Percentiles rank a stretch among this genome's conserved stretches.
Evolutionary conservation across 495 filamentous ascomycete genomes (phyloP).

Genomic region (Trichoderma virens): DNA sequence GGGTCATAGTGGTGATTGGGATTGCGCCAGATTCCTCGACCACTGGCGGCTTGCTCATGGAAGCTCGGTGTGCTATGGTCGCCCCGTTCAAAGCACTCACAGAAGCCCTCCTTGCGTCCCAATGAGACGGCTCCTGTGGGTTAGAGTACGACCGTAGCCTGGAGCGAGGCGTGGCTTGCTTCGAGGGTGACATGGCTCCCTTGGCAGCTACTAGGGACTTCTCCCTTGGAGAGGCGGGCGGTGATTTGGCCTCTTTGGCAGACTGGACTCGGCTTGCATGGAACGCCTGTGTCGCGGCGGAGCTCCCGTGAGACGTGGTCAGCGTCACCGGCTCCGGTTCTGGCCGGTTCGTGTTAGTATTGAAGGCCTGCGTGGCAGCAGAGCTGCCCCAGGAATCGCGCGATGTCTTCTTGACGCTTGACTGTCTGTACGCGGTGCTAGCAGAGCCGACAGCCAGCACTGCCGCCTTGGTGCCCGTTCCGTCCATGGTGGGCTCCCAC

Average conservation of each 20-base stretch:
- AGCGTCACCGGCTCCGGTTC: slow-evolving; percentile 11
- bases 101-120: slow-evolving; percentile 21
- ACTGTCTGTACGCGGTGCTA: slow-evolving; percentile 13
- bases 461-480: slow-evolving; percentile 65
- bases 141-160: slow-evolving; percentile 60
- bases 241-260: slow-evolving; percentile 13
- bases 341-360: slow-evolving; percentile 12
- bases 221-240: slow-evolving; percentile 25
- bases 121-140: slow-evolving; percentile 27
- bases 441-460: slow-evolving; percentile 58
- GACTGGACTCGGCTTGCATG: slow-evolving; percentile 11
- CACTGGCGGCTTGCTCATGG: slow-evolving; percentile 18
- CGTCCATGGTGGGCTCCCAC: slow-evolving; percentile 45
- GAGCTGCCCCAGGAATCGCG: slow-evolving; percentile 43
- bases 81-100: slow-evolving; percentile 56
- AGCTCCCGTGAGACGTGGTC: neutral
- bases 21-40: slow-evolving; percentile 32
- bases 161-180: slow-evolving; percentile 23
- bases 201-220: slow-evolving; percentile 65
- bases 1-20: slow-evolving; percentile 40
- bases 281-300: slow-evolving; percentile 9
- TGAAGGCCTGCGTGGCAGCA: slow-evolving; percentile 51
- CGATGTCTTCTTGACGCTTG: slow-evolving; percentile 31
- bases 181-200: slow-evolving; percentile 48
- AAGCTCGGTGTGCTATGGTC: slow-evolving; percentile 45